A percentile compares a stretch with the other conserved stretches of the same genome.
phyloP scores from a whole-genome alignment of 192 early-diverging fungal genomes.

The Lobulomyces angularis region DNA sequence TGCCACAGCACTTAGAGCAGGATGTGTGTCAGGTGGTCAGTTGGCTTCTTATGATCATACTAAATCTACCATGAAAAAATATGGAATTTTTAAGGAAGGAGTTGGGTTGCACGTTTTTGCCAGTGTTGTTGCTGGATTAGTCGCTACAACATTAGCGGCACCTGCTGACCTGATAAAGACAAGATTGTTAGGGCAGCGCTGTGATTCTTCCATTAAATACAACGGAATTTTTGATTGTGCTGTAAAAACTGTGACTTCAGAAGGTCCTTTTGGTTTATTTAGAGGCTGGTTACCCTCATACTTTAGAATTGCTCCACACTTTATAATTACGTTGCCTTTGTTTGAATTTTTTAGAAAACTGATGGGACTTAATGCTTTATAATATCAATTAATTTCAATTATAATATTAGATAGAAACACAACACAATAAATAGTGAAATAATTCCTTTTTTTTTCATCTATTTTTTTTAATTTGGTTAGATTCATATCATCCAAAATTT shows the following conservation, averaged over 20 bases:
- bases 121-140: constrained; percentile 22
- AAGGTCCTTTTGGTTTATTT: constrained; percentile 3
- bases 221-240: constrained; percentile 6
- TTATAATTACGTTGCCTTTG: constrained; percentile 11
- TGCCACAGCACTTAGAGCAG: constrained; percentile 30
- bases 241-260: constrained; percentile 3
- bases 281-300: constrained; percentile 12
- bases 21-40: constrained; percentile 34
- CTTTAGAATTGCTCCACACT: constrained; percentile 12
- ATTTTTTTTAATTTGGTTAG: too few species aligned
- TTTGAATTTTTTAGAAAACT: constrained; percentile 11
- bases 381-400: too few species aligned
- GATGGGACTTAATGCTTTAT: constrained; percentile 11
- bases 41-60: constrained; percentile 36
- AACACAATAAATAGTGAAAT: too few species aligned
- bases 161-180: constrained; percentile 9
- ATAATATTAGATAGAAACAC: too few species aligned
- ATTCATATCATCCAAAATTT: too few species aligned
- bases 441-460: too few species aligned
- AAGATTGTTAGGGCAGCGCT: neutral
- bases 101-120: constrained; percentile 20
- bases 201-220: neutral
- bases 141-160: constrained; percentile 8
- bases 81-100: constrained; percentile 21
- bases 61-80: constrained; percentile 25